Evolutionary conservation across 768 basidiomycete genomes (phyloP).

Genomic region (Strobilomyces dryophilus): DNA sequence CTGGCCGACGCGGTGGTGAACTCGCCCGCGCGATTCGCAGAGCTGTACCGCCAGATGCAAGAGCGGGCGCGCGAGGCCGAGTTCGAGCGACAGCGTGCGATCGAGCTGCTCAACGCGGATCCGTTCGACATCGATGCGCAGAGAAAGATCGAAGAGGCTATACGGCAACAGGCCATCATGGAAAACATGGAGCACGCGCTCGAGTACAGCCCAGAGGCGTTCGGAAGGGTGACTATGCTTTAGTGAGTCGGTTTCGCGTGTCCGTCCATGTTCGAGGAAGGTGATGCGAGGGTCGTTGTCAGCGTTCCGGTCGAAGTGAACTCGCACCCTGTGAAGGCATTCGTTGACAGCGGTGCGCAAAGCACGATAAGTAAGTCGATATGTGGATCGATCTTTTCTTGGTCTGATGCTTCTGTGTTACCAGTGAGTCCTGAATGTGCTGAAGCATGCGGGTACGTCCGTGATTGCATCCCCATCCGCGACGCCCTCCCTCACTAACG

Average conservation of each 20-base stretch:
- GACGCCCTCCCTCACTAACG: conserved; percentile 2
- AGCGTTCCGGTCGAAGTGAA: conserved; percentile 94
- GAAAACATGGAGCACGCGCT: conserved; percentile 95
- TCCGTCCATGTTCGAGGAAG: background rate
- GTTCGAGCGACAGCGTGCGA: conserved; percentile 54
- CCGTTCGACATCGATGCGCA: conserved; percentile 94
- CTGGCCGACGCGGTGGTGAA: conserved; percentile 65
- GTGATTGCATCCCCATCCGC: background rate
- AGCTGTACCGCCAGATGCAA: conserved; percentile 60
- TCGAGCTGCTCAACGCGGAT: conserved; percentile 72
- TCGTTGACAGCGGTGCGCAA: conserved; percentile 98
- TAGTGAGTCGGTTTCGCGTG: conserved; percentile 57
- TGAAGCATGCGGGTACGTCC: conserved; percentile 78
- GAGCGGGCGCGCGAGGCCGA: conserved; percentile 53
- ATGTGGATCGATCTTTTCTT: background rate
- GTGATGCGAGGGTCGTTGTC: conserved; percentile 9
- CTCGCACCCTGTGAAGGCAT: conserved; percentile 84
- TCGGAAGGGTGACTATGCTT: conserved; percentile 94
- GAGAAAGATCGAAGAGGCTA: conserved; percentile 88
- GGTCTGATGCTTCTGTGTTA: background rate
- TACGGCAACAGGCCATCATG: conserved; percentile 80
- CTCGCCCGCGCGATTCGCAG: conserved; percentile 71
- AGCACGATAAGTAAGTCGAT: conserved; percentile 81
- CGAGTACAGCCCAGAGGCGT: conserved; percentile 89
- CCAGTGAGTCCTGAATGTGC: conserved; percentile 90